These are phyloP conservation scores for Phialocephala sp. DNA, from an alignment of 2,329 filamentous ascomycete species.

Conservation along the genomic window DNA sequence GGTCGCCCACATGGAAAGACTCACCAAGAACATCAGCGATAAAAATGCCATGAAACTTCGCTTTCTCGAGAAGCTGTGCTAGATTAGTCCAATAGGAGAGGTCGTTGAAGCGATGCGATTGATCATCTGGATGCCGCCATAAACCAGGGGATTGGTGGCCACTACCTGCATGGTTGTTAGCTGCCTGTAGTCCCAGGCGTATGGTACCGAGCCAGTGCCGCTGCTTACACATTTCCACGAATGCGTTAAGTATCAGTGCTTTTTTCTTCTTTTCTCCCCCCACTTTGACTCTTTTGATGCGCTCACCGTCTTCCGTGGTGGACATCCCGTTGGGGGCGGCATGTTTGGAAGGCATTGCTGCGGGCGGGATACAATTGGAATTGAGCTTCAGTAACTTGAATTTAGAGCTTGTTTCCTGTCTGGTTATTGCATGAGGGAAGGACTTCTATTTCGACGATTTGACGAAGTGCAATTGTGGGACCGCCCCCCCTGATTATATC, in stretches of 20 bases:
- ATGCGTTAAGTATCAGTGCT: constrained; percentile 19
- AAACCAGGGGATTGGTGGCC: constrained; percentile 57
- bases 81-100: constrained; percentile 66
- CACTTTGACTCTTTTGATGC: constrained; percentile 8
- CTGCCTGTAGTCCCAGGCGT: neutral
- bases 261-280: constrained; percentile 7
- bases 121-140: constrained; percentile 68
- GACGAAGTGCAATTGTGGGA: neutral
- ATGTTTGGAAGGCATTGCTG: constrained; percentile 8
- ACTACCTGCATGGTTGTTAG: constrained; percentile 45
- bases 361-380: too few species aligned
- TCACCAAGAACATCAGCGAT: constrained; percentile 66
- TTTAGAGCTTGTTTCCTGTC: neutral
- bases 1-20: constrained; percentile 32
- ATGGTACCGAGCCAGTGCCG: neutral
- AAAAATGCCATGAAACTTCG: constrained; percentile 69
- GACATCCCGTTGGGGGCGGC: neutral
- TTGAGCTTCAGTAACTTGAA: neutral
- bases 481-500: neutral
- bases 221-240: constrained; percentile 22
- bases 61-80: constrained; percentile 62
- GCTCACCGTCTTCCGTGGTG: neutral
- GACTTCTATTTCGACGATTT: too few species aligned
- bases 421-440: neutral
- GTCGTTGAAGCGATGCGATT: constrained; percentile 64